These are phyloP conservation scores for Pilasporangium apinafurcum DNA, from an alignment of 352 stramenopile species.

Conservation along the genomic window DNA sequence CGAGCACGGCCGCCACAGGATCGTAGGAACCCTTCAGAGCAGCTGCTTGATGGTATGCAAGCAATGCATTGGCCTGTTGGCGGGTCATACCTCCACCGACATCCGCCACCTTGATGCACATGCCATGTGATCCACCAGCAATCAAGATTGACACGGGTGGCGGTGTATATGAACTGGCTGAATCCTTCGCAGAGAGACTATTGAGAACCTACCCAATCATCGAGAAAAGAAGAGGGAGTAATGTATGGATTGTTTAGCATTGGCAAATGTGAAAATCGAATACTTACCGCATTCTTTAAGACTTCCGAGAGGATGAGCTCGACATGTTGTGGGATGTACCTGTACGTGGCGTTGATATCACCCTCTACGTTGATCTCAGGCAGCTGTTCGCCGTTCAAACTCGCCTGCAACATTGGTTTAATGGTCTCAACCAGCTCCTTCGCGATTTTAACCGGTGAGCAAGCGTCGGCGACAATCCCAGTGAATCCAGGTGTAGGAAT, in stretches of 20 bases:
- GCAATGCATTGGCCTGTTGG: slow-evolving; percentile 56
- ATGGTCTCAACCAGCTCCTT: slow-evolving; percentile 49
- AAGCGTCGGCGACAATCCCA: slow-evolving; percentile 58
- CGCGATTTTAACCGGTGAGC: slow-evolving; percentile 62
- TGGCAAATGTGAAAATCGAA: slow-evolving; percentile 1
- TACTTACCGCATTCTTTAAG: slow-evolving; percentile 77
- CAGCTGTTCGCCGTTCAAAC: slow-evolving; percentile 32
- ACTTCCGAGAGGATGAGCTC: slow-evolving; percentile 77
- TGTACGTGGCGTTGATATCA: slow-evolving; percentile 50
- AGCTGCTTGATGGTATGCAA: slow-evolving; percentile 49
- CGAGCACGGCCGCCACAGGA: slow-evolving; percentile 59
- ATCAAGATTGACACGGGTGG: slow-evolving; percentile 58
- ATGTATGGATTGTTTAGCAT: too few species aligned
- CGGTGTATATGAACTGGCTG: slow-evolving; percentile 12
- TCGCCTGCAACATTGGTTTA: slow-evolving; percentile 44
- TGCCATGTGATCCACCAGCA: slow-evolving; percentile 51
- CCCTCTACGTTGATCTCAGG: slow-evolving; percentile 54
- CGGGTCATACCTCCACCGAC: slow-evolving; percentile 70
- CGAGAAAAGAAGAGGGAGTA: slow-evolving; percentile 1
- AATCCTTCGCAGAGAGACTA: slow-evolving; percentile 29
- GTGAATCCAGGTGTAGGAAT: slow-evolving; percentile 44
- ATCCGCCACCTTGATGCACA: slow-evolving; percentile 83
- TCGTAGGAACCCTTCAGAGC: slow-evolving; percentile 41
- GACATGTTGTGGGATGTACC: slow-evolving; percentile 79
- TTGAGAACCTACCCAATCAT: too few species aligned